Evolutionary conservation across 331 rosid species (phyloP).

Genomic region (Stylosanthes scabra): DNA sequence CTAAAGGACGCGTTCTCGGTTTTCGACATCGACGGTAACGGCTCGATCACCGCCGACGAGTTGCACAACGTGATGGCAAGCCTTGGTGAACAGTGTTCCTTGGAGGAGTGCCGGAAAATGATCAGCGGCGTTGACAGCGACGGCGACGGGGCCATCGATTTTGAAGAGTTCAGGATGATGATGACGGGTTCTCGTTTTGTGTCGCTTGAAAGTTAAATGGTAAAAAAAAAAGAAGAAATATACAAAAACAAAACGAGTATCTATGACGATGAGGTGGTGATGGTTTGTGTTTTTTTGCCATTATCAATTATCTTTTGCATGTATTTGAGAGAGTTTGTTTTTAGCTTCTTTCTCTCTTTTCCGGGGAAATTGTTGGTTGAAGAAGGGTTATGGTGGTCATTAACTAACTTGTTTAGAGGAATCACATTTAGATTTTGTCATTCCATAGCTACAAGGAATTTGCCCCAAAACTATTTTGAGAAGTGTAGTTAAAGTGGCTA

Average conservation of each 20-base stretch:
- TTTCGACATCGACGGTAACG: conserved; percentile 76
- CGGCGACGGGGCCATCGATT: conserved; percentile 77
- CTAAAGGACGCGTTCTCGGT: conserved; percentile 76
- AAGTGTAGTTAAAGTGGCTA: no score
- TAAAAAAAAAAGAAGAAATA: neutral
- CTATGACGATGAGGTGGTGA: no score
- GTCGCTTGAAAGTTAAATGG: neutral
- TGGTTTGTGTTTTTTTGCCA: neutral
- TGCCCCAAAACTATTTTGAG: no score
- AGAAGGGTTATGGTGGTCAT: neutral
- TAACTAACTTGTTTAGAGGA: conserved; percentile 1
- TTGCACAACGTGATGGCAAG: conserved; percentile 60
- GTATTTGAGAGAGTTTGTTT: neutral
- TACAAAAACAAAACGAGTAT: no score
- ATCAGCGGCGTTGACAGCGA: conserved; percentile 67
- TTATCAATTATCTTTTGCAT: neutral
- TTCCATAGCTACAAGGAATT: no score
- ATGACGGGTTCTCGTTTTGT: conserved; percentile 53
- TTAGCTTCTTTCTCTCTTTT: neutral
- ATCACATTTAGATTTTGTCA: neutral
- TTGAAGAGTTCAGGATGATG: conserved; percentile 81
- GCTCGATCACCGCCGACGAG: conserved; percentile 79
- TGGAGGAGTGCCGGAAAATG: conserved; percentile 74
- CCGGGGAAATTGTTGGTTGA: neutral
- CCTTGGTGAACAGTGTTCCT: conserved; percentile 73